phyloP scores from a whole-genome alignment of 768 basidiomycete genomes.

The Tricholoma sp. region DNA sequence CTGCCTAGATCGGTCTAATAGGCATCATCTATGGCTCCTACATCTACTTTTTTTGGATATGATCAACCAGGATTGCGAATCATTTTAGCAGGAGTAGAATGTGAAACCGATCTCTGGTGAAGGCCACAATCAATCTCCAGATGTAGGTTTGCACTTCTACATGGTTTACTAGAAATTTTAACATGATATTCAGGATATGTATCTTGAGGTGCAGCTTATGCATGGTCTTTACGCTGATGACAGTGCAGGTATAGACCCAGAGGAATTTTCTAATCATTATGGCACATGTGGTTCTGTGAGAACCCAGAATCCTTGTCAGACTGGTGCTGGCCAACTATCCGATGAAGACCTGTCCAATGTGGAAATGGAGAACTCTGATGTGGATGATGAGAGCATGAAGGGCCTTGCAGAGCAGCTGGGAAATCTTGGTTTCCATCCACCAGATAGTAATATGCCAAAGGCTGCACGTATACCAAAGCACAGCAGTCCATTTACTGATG shows the following conservation, averaged over 20 bases:
- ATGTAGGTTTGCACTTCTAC: conserved; percentile 5
- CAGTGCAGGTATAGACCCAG: neutral
- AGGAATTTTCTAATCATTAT: neutral
- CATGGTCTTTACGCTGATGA: conserved; percentile 7
- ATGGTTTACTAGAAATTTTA: no score
- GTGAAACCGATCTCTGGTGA: conserved; percentile 27
- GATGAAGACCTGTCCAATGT: neutral
- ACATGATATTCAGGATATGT: conserved; percentile 4
- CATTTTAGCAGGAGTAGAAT: conserved; percentile 35
- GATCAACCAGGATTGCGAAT: conserved; percentile 31
- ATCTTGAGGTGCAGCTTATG: neutral
- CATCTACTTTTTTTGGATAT: conserved; percentile 24
- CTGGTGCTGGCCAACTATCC: neutral
- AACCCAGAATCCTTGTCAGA: neutral
- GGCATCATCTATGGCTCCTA: conserved; percentile 38
- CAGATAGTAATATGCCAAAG: conserved; percentile 12
- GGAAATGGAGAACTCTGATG: neutral
- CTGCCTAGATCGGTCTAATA: conserved; percentile 22
- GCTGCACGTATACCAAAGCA: conserved; percentile 22
- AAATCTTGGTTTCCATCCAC: neutral
- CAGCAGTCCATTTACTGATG: neutral
- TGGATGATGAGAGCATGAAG: neutral
- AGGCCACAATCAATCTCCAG: conserved; percentile 16
- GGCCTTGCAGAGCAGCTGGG: neutral
- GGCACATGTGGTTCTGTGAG: neutral